Percentiles rank a stretch among this genome's conserved stretches.
phyloP scores from a whole-genome alignment of 495 filamentous ascomycete species.

The Xylaria bambusicola region DNA sequence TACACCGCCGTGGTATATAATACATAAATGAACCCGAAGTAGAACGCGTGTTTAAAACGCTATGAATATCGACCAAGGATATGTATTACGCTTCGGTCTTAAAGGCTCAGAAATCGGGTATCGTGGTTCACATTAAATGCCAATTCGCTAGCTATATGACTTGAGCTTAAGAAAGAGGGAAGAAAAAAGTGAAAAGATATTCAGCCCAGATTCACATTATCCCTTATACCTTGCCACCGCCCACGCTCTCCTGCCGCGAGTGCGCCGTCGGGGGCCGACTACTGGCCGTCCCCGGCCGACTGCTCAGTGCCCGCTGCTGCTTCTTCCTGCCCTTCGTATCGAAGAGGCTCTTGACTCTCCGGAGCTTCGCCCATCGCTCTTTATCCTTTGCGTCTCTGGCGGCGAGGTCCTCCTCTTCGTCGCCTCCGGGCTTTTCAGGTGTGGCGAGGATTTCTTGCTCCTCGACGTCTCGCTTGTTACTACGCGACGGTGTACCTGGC shows the following conservation, averaged over 20 bases:
- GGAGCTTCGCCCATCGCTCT: conserved; percentile 54
- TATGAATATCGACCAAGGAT: too few species aligned
- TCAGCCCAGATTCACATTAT: background rate
- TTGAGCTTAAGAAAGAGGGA: too few species aligned
- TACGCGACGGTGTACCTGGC: conserved; percentile 24
- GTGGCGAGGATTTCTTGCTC: conserved; percentile 14
- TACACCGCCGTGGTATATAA: too few species aligned
- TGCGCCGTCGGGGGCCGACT: conserved; percentile 29
- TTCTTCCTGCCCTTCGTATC: conserved; percentile 53
- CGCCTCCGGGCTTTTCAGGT: conserved; percentile 19
- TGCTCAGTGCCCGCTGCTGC: conserved; percentile 34
- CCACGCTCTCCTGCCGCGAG: conserved; percentile 26
- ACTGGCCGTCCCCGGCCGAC: conserved; percentile 30
- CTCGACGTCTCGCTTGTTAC: conserved; percentile 15
- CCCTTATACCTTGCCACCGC: conserved; percentile 3
- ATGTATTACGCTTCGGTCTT: too few species aligned
- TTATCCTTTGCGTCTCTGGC: conserved; percentile 55
- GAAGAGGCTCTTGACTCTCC: conserved; percentile 59
- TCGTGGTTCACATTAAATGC: too few species aligned
- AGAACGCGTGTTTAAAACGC: too few species aligned
- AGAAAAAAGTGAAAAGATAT: background rate
- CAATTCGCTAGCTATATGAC: too few species aligned
- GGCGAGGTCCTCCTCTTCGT: conserved; percentile 43
- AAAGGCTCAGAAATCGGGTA: too few species aligned
- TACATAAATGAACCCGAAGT: too few species aligned